Evolutionary conservation across 2,329 filamentous ascomycete genomes (phyloP).

Genomic region (Trichoderma sp.): DNA sequence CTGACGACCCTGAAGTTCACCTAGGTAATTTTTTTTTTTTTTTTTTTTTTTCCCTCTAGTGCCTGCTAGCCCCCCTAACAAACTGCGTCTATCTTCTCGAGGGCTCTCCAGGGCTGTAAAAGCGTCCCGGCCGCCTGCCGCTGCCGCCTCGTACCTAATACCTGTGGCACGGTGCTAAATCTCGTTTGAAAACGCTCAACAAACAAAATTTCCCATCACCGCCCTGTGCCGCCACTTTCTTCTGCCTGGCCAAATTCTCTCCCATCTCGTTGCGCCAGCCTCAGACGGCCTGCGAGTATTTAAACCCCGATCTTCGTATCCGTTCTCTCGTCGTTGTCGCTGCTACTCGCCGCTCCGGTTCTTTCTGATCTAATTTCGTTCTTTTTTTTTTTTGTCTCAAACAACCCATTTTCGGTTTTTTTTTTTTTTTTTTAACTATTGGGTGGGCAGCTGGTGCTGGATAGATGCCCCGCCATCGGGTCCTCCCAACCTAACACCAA

Average conservation of each 20-base stretch:
- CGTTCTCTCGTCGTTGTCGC: background rate
- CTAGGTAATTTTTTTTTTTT: background rate
- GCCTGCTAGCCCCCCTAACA: constrained; percentile 8
- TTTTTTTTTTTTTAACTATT: background rate
- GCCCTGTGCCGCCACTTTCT: constrained; percentile 7
- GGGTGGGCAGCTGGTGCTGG: constrained; percentile 16
- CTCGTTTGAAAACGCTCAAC: background rate
- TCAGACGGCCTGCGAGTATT: background rate
- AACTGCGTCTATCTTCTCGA: background rate
- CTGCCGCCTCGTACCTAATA: background rate
- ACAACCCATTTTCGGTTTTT: background rate
- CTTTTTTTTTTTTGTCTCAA: constrained; percentile 13
- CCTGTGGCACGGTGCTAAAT: background rate
- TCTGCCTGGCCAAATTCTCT: background rate
- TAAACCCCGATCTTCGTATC: background rate
- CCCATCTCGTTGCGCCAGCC: background rate
- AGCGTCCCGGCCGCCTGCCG: background rate
- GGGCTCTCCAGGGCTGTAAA: background rate
- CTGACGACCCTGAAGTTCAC: constrained; percentile 9
- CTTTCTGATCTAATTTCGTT: constrained; percentile 8
- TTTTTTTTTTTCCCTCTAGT: too few species aligned
- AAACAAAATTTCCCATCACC: constrained; percentile 1
- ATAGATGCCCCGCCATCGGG: constrained; percentile 23
- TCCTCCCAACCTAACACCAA: constrained; percentile 21
- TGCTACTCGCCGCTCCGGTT: background rate